Evolutionary conservation across 2,329 filamentous ascomycete species (phyloP).

Genomic region (Colletotrichum filicis): DNA sequence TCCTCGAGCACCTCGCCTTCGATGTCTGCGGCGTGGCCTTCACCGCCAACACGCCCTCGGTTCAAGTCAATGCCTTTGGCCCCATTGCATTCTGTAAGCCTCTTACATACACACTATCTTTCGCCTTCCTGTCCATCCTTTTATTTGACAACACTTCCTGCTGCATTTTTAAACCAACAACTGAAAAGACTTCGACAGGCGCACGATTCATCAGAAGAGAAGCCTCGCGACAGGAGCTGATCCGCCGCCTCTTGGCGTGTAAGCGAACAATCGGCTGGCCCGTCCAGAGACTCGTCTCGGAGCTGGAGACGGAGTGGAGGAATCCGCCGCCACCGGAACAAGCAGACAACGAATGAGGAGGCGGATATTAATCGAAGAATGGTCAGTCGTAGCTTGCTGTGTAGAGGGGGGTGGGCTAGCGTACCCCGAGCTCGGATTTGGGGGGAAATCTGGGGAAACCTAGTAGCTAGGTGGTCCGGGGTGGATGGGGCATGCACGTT

Average conservation of each 20-base stretch:
- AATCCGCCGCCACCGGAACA: neutral
- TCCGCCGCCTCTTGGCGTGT: conserved; percentile 46
- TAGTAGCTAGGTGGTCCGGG: neutral
- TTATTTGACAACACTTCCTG: too few species aligned
- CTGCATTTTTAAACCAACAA: too few species aligned
- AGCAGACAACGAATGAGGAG: neutral
- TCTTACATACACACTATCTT: too few species aligned
- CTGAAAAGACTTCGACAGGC: conserved; percentile 35
- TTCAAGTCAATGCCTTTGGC: conserved; percentile 60
- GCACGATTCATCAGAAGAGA: conserved; percentile 43
- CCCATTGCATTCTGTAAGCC: conserved; percentile 58
- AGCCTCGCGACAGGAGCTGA: conserved; percentile 44
- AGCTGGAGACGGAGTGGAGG: conserved; percentile 44
- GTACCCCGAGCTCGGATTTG: conserved; percentile 47
- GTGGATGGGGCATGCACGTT: neutral
- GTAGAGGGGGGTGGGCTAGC: conserved; percentile 20
- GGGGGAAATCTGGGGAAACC: neutral
- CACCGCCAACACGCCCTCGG: conserved; percentile 52
- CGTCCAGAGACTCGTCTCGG: conserved; percentile 46
- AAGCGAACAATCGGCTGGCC: conserved; percentile 52
- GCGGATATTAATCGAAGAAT: too few species aligned
- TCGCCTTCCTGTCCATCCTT: too few species aligned
- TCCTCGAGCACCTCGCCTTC: conserved; percentile 47
- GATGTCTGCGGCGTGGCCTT: conserved; percentile 57
- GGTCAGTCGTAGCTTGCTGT: neutral